These are phyloP conservation scores for Ceratocystis alfenasii DNA, from an alignment of 2,329 filamentous ascomycete species.

Conservation along the genomic window DNA sequence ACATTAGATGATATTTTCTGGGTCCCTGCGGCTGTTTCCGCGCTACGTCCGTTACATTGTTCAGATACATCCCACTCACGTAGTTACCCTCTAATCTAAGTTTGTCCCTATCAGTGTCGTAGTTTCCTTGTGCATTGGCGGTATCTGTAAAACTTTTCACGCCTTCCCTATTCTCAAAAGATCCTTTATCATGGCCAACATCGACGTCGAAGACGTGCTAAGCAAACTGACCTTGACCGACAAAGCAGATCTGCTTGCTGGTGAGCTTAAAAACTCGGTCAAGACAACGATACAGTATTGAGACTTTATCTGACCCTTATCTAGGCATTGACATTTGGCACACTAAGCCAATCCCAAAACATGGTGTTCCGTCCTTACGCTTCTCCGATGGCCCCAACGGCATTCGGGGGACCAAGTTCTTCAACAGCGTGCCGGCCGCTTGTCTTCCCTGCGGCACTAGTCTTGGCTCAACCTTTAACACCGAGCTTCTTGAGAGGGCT, in stretches of 20 bases:
- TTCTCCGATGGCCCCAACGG: conserved; percentile 73
- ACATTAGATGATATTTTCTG: not conserved
- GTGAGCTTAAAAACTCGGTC: conserved; percentile 33
- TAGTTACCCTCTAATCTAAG: not conserved
- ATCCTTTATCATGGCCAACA: conserved; percentile 35
- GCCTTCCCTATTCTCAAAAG: not conserved
- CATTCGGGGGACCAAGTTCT: conserved; percentile 49
- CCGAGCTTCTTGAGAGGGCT: conserved; percentile 57
- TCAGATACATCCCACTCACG: not conserved
- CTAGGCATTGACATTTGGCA: conserved; percentile 51
- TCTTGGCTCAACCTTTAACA: conserved; percentile 69
- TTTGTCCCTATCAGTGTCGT: not conserved
- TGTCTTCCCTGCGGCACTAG: conserved; percentile 73
- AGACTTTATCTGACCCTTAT: conserved; percentile 29
- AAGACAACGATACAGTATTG: not conserved
- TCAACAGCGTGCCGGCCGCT: conserved; percentile 51
- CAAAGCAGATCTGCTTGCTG: conserved; percentile 69
- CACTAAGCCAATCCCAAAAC: conserved; percentile 42
- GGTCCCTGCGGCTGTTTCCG: not conserved
- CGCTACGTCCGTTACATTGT: not conserved
- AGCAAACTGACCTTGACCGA: conserved; percentile 58
- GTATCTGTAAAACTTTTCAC: conserved; percentile 4
- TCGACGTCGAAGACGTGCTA: conserved; percentile 49
- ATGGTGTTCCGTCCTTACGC: conserved; percentile 60
- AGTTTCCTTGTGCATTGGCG: not conserved